Evolutionary conservation across 208 protist genomes (phyloP).

Genomic region (Trypanosoma conorhini): DNA sequence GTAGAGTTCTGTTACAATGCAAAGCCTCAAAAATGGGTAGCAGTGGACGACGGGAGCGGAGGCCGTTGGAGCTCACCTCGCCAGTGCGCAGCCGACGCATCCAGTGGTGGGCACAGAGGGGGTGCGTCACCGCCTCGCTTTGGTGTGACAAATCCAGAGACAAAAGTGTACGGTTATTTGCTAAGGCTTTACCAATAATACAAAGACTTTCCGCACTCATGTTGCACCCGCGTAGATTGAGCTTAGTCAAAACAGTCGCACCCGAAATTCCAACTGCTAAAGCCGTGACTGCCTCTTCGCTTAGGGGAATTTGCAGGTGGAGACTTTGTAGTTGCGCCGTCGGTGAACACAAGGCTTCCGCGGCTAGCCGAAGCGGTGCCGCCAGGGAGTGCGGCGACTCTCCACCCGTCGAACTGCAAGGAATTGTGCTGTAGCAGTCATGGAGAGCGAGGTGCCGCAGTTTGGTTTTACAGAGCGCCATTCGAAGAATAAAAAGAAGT

Average conservation of each 20-base stretch:
- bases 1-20: slow-evolving; percentile 47
- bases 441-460: slow-evolving; percentile 10
- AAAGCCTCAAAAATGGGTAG: slow-evolving; percentile 58
- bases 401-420: not conserved
- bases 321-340: slow-evolving; percentile 43
- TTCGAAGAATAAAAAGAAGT: slow-evolving; percentile 7
- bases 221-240: slow-evolving; percentile 56
- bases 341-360: slow-evolving; percentile 30
- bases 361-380: slow-evolving; percentile 34
- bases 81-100: slow-evolving; percentile 3
- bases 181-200: slow-evolving; percentile 37
- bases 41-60: slow-evolving; percentile 34
- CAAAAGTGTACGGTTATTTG: slow-evolving; percentile 37
- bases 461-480: not conserved
- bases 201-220: slow-evolving; percentile 39
- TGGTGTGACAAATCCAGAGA: slow-evolving; percentile 66
- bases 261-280: slow-evolving; percentile 43
- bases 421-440: slow-evolving; percentile 16
- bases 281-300: slow-evolving; percentile 41
- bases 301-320: slow-evolving; percentile 56
- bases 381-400: slow-evolving; percentile 22
- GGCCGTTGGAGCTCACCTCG: slow-evolving; percentile 34
- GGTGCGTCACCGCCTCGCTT: slow-evolving; percentile 45
- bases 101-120: slow-evolving; percentile 14
- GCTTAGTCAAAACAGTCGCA: slow-evolving; percentile 36